Conservation (phyloP, 352 stramenopile species). For the Globisporangium abappressorium region DNA sequence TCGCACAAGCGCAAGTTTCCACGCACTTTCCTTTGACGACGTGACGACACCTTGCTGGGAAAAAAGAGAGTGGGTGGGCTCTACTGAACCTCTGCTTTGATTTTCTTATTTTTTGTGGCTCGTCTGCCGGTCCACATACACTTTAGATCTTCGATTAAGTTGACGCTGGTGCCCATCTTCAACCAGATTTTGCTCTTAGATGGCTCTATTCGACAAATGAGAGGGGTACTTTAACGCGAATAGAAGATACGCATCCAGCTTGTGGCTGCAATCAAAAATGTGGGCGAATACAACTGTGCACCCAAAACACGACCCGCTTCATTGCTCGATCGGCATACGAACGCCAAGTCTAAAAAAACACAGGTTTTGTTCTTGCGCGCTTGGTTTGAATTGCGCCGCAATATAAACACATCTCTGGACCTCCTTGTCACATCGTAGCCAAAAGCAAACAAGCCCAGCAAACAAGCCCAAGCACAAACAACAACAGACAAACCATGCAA, state of each 20-base stretch:
- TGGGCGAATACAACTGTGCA: neutral
- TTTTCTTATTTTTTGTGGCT: constrained; percentile 7
- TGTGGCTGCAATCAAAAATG: neutral
- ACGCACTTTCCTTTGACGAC: neutral
- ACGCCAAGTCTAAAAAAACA: constrained; percentile 9
- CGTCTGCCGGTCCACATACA: neutral
- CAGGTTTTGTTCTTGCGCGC: constrained; percentile 6
- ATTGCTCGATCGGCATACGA: neutral
- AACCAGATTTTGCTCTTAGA: neutral
- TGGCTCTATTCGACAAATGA: neutral
- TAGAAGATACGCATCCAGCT: constrained; percentile 1
- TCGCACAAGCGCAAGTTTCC: constrained; percentile 4
- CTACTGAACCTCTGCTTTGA: neutral
- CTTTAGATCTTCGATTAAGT: neutral
- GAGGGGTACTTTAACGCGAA: neutral
- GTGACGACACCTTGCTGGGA: neutral
- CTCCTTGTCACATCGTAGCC: constrained; percentile 10
- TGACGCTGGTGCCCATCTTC: neutral
- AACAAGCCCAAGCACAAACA: neutral
- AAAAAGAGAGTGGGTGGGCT: neutral
- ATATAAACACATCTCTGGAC: constrained; percentile 1
- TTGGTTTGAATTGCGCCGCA: neutral
- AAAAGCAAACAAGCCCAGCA: neutral
- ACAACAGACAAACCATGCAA: neutral
- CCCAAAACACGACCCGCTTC: constrained; percentile 1